A percentile compares a stretch with the other conserved stretches of the same genome.
Evolutionary conservation across 1,284 basidiomycete genomes (phyloP).

Genomic region (Cryptococcus floricola): DNA sequence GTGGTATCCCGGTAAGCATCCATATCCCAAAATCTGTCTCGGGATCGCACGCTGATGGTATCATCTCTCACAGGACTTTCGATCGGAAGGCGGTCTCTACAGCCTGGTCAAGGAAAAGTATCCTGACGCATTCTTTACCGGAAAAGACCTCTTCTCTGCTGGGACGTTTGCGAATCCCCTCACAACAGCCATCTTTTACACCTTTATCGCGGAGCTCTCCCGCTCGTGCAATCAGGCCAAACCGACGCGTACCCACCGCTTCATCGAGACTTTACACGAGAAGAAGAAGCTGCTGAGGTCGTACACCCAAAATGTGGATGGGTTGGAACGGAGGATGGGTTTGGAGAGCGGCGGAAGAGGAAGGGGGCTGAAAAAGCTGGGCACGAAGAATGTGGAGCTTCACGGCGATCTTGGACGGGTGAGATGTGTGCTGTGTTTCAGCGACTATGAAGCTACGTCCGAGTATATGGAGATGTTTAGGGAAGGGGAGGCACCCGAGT

Average conservation of each 20-base stretch:
- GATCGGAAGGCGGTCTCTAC: constrained; percentile 82
- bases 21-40: not conserved
- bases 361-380: constrained; percentile 56
- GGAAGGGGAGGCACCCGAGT: constrained; percentile 68
- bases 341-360: constrained; percentile 62
- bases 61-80: constrained; percentile 65
- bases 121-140: constrained; percentile 76
- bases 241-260: constrained; percentile 80
- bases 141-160: constrained; percentile 84
- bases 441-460: constrained; percentile 63
- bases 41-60: not conserved
- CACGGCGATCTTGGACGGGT: constrained; percentile 87
- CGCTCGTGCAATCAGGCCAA: constrained; percentile 71
- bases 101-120: constrained; percentile 78
- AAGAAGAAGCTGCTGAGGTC: constrained; percentile 81
- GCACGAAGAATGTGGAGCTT: constrained; percentile 80
- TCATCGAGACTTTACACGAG: constrained; percentile 76
- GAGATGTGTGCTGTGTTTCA: constrained; percentile 74
- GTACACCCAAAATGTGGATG: constrained; percentile 96
- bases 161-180: constrained; percentile 72
- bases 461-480: constrained; percentile 63
- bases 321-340: constrained; percentile 76
- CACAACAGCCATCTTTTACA: constrained; percentile 87
- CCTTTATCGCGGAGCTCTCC: constrained; percentile 88
- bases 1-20: constrained; percentile 76